Evolutionary conservation across 192 early-diverging fungal species (phyloP), one percentile per base, ranked within the genome.

Genomic region (Umbelopsis sp.): DNA sequence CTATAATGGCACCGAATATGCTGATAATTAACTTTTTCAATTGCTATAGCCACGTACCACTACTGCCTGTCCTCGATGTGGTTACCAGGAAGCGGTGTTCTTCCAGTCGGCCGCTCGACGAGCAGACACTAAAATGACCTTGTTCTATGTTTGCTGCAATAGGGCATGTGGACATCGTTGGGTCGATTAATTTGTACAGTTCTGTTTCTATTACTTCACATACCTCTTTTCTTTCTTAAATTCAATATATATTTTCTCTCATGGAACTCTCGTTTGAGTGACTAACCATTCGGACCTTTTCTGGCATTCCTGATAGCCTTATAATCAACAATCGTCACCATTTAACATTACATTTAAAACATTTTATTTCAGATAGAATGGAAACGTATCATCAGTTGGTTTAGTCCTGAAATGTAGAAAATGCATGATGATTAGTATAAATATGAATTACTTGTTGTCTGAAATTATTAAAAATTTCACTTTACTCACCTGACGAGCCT

Each of bases 141-240:
- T 94, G 22, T 94, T 89, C 75, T 94, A 93, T 67, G 91, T 92
- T 12, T 94, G 93, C 72, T 85, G 86, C 67, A 88, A 89, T 79
- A 74, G 71, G 54, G 75, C 76, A 8, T 93, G 93, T 71, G 85
- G 87, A 45, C 85, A 92, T 78, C 88, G 91, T 67, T 94, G 93
- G 93, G 80, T 84, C 75, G 69, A 44, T 50, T 72, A 74, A 26
- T 62, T 29, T 62, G 56, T 62, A 62, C 56, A 62, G 56, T 14
- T 62, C 38, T 62, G 56, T 29, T 20, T 62, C 20, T 17, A 29
- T 34, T 31, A 36, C 17, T 31, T 34, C 56, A 34, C 26, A 11
- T 53, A 26, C 11, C 26, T 26, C 25, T 25, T 53, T 53, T 34
- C 26, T 9, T 59, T 32, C 20, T 59, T 12, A 32, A 36, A 34